A percentile compares a stretch with the other conserved stretches of the same genome.
Evolutionary conservation across 257 asterid genomes (phyloP).

Genomic region (Fraxinus cuspidata): DNA sequence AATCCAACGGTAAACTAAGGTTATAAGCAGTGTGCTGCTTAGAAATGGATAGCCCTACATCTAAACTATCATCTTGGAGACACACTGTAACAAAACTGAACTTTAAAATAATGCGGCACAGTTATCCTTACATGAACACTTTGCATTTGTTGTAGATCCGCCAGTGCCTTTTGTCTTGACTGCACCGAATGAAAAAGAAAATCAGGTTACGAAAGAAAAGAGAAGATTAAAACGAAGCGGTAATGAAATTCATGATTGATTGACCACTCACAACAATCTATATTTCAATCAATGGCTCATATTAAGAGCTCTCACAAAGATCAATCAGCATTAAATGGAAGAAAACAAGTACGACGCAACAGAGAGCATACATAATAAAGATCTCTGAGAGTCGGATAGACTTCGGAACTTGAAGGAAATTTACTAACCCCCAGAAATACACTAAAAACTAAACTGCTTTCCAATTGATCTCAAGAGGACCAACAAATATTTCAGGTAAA

Average conservation of each 20-base stretch:
- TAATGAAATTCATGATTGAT: no score
- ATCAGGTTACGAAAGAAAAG: constrained; percentile 20
- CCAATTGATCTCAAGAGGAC: not conserved
- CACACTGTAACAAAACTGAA: not conserved
- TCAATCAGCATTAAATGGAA: no score
- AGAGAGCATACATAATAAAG: not conserved
- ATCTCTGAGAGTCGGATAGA: not conserved
- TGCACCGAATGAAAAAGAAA: constrained; percentile 44
- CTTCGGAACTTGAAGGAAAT: not conserved
- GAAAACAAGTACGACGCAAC: no score
- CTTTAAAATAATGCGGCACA: constrained; percentile 22
- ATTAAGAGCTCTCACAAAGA: no score
- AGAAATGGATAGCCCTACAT: not conserved
- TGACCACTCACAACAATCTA: no score
- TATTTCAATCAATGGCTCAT: no score
- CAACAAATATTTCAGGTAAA: not conserved
- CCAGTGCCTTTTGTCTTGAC: constrained; percentile 92
- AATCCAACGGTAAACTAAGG: constrained; percentile 3
- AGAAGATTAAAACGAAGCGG: constrained; percentile 1
- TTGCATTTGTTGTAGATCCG: constrained; percentile 95
- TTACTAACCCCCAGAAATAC: not conserved
- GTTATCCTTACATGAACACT: constrained; percentile 65
- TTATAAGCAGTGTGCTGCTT: not conserved
- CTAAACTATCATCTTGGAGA: constrained; percentile 15
- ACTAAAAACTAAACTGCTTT: no score